Conservation (phyloP, 306 rosid species). For the Vigna angularis region DNA sequence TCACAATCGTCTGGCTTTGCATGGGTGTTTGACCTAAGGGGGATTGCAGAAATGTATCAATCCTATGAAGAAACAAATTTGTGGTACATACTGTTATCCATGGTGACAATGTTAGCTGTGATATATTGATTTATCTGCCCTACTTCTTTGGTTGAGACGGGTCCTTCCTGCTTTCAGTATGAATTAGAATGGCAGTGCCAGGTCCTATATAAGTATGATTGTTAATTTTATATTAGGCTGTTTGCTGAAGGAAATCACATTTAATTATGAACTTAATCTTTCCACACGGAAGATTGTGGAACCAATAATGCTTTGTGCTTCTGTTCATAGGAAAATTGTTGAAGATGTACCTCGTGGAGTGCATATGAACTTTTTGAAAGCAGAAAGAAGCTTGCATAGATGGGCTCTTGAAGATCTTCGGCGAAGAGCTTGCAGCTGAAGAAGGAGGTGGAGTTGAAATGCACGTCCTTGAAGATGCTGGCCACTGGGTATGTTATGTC, state of each 20-base stretch:
- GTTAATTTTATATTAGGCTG: conserved; percentile 27
- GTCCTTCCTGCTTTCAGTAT: conserved; percentile 20
- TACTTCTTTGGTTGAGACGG: conserved; percentile 32
- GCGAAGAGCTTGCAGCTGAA: conserved; percentile 85
- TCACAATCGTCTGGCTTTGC: conserved; percentile 64
- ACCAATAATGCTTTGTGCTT: conserved; percentile 26
- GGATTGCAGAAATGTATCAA: conserved; percentile 85
- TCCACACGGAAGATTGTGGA: conserved; percentile 30
- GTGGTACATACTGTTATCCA: conserved; percentile 60
- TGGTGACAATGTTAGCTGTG: conserved; percentile 26
- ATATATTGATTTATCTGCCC: conserved; percentile 13
- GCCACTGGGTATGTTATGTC: conserved; percentile 82
- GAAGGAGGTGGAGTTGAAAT: conserved; percentile 99
- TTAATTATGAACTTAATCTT: conserved; percentile 29
- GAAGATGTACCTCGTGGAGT: conserved; percentile 97
- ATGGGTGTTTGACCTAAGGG: conserved; percentile 87
- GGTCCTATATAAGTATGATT: background rate
- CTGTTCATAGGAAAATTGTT: conserved; percentile 74
- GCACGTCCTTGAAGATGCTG: conserved; percentile 99
- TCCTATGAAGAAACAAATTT: conserved; percentile 91
- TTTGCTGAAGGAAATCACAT: conserved; percentile 30
- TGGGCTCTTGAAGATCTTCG: conserved; percentile 97
- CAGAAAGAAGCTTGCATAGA: conserved; percentile 97
- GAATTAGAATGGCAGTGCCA: conserved; percentile 15
- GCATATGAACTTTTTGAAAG: conserved; percentile 92